Evolutionary conservation across 2,329 filamentous ascomycete species (phyloP).

Genomic region (Cladophialophora yegresii): DNA sequence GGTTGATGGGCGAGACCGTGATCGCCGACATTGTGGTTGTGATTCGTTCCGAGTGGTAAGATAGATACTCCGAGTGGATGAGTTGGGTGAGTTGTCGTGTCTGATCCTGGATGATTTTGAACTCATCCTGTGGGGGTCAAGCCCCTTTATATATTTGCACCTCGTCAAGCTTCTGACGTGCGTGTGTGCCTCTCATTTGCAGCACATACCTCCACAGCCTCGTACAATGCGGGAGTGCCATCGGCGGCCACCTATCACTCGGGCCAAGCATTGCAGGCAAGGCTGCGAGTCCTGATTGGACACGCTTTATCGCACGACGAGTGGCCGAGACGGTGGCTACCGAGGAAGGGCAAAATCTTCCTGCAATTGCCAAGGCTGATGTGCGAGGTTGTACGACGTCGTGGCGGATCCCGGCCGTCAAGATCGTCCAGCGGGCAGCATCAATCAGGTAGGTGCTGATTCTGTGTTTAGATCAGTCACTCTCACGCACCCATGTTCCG

Average conservation of each 20-base stretch:
- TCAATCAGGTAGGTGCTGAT: neutral
- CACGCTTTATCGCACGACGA: neutral
- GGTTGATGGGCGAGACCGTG: slow-evolving; percentile 24
- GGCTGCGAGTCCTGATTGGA: slow-evolving; percentile 3
- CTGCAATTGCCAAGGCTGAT: neutral
- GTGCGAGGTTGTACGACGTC: slow-evolving; percentile 10
- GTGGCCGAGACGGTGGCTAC: neutral
- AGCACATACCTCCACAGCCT: neutral
- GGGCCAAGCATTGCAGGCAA: neutral
- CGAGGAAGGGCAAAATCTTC: neutral
- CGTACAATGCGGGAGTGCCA: slow-evolving; percentile 13
- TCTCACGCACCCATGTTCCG: neutral
- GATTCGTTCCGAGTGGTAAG: neutral
- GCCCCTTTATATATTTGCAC: neutral
- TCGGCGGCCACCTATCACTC: slow-evolving; percentile 16
- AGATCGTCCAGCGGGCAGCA: neutral
- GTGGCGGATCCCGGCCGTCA: neutral
- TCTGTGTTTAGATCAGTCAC: neutral
- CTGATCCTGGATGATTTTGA: neutral
- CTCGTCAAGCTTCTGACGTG: neutral
- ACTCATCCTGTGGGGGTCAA: neutral
- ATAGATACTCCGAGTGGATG: neutral
- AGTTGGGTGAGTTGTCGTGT: neutral
- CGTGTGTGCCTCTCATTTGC: neutral
- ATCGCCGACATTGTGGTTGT: slow-evolving; percentile 24